Evolutionary conservation across 768 basidiomycete species (phyloP).

Genomic region (Omphalotus guepiniiformis): DNA sequence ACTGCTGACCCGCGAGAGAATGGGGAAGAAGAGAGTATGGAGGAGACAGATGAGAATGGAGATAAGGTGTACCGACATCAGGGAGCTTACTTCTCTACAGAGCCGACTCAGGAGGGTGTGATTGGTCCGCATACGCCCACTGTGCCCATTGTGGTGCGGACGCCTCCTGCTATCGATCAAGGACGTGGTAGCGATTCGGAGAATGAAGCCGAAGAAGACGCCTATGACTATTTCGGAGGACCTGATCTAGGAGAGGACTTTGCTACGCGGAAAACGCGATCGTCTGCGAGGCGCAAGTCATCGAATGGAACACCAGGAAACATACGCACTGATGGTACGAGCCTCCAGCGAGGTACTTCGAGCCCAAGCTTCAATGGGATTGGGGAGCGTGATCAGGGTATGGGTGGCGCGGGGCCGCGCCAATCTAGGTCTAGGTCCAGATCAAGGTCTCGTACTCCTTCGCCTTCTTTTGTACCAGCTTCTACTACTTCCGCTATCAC

Average conservation of each 20-base stretch:
- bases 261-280: conserved; percentile 21
- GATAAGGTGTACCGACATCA: conserved; percentile 19
- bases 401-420: neutral
- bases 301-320: conserved; percentile 12
- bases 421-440: conserved; percentile 28
- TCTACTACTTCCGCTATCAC: conserved; percentile 9
- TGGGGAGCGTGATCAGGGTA: neutral
- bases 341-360: too few species aligned
- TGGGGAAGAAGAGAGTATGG: conserved; percentile 6
- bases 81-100: conserved; percentile 19
- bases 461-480: conserved; percentile 22
- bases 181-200: neutral
- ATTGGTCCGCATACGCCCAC: conserved; percentile 13
- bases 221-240: conserved; percentile 58
- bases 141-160: conserved; percentile 15
- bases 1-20: neutral
- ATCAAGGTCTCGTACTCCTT: conserved; percentile 43
- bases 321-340: too few species aligned
- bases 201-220: conserved; percentile 27
- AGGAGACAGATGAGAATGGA: conserved; percentile 17
- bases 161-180: conserved; percentile 18
- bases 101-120: conserved; percentile 2
- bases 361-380: neutral
- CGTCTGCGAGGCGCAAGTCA: conserved; percentile 11
- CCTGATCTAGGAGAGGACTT: conserved; percentile 54